Percentiles rank a stretch among this genome's conserved stretches.
phyloP scores from a whole-genome alignment of 2,329 filamentous ascomycete species.

The Cercospora citrullina region DNA sequence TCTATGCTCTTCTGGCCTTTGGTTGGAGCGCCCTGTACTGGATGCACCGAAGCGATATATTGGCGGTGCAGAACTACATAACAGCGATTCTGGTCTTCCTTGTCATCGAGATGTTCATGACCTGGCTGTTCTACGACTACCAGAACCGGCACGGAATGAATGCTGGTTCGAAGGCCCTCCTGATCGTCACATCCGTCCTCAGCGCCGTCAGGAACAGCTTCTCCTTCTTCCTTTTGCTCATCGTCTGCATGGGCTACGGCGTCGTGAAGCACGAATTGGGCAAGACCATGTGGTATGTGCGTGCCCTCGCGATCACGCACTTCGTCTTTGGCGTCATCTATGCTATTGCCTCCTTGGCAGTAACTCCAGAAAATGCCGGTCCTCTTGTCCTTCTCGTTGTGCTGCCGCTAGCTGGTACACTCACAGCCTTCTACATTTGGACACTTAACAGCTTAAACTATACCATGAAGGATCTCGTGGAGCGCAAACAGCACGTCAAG shows the following conservation, averaged over 20 bases:
- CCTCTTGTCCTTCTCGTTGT: constrained; percentile 91
- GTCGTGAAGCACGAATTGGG: constrained; percentile 93
- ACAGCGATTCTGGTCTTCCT: constrained; percentile 94
- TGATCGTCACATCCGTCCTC: constrained; percentile 87
- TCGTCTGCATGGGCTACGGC: constrained; percentile 99
- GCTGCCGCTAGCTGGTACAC: constrained; percentile 81
- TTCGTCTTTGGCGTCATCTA: constrained; percentile 96
- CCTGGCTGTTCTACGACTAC: constrained; percentile 98
- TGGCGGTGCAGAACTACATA: constrained; percentile 98
- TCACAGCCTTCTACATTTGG: constrained; percentile 98
- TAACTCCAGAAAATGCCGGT: constrained; percentile 85
- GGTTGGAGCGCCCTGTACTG: constrained; percentile 97
- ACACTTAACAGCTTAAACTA: constrained; percentile 92
- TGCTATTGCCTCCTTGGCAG: constrained; percentile 80
- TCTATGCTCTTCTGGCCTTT: constrained; percentile 82
- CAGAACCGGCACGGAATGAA: constrained; percentile 88
- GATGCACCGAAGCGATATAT: constrained; percentile 88
- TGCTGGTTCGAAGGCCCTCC: constrained; percentile 75
- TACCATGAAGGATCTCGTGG: constrained; percentile 93
- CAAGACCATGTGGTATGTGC: constrained; percentile 90
- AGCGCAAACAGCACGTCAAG: constrained; percentile 91
- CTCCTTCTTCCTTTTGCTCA: constrained; percentile 95
- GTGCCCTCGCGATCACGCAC: constrained; percentile 85
- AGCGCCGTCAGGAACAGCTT: constrained; percentile 96
- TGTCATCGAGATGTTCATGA: constrained; percentile 95